Evolutionary conservation across 768 basidiomycete species (phyloP).

Genomic region (Melanogaster broomeanus): DNA sequence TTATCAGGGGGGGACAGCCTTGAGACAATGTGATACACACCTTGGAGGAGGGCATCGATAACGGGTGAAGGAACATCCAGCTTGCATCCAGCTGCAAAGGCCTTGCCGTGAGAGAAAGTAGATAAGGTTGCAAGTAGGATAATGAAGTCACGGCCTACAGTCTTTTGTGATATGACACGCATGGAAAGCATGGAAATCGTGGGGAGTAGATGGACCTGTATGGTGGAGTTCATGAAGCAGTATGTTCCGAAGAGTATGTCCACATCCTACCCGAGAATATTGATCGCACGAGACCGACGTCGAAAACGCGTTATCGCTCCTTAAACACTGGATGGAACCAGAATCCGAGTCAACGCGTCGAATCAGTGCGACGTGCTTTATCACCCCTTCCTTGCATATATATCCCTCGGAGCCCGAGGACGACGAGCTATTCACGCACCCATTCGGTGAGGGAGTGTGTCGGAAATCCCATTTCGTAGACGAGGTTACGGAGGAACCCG

Average conservation of each 20-base stretch:
- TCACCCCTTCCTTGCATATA: constrained; percentile 76
- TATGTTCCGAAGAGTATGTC: constrained; percentile 78
- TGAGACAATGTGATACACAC: constrained; percentile 40
- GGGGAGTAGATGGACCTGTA: constrained; percentile 59
- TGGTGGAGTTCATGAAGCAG: constrained; percentile 96
- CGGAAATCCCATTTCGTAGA: constrained; percentile 60
- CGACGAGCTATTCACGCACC: constrained; percentile 70
- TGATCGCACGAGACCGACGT: constrained; percentile 56
- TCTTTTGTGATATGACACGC: constrained; percentile 18
- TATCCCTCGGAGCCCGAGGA: constrained; percentile 50
- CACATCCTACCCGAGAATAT: constrained; percentile 35
- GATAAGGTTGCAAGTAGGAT: constrained; percentile 76
- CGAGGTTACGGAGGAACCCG: constrained; percentile 55
- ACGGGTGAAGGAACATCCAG: constrained; percentile 86
- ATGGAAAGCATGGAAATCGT: neutral
- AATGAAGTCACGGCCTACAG: constrained; percentile 85
- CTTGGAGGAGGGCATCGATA: constrained; percentile 72
- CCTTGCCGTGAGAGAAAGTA: constrained; percentile 73
- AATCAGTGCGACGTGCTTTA: constrained; percentile 74
- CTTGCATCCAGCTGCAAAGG: too few relatives aligned
- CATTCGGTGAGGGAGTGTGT: constrained; percentile 68
- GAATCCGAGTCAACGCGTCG: constrained; percentile 80
- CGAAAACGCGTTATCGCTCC: constrained; percentile 70
- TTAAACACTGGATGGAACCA: constrained; percentile 71
- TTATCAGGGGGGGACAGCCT: constrained; percentile 35